phyloP scores from a whole-genome alignment of 2,329 filamentous ascomycete species.

The Aureobasidium namibiae region DNA sequence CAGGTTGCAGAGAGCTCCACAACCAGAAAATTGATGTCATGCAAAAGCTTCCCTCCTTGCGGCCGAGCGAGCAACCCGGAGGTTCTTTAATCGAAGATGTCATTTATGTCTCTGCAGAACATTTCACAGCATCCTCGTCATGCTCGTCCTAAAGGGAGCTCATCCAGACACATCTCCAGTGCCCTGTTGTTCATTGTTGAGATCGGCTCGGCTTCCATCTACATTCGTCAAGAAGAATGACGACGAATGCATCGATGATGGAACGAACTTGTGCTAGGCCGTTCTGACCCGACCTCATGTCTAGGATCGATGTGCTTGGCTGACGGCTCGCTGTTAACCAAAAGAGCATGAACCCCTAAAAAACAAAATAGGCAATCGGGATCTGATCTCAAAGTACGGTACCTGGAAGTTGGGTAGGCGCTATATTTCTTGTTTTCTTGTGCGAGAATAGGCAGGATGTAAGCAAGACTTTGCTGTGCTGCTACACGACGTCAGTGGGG shows the following conservation, averaged over 20 bases:
- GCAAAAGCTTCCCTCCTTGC: no score
- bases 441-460: not conserved
- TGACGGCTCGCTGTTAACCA: not conserved
- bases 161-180: not conserved
- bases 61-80: not conserved
- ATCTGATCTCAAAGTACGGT: not conserved
- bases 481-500: not conserved
- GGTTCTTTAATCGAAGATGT: no score
- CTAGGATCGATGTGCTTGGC: not conserved
- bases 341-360: not conserved
- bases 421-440: not conserved
- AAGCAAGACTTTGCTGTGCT: not conserved
- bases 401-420: not conserved
- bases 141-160: not conserved
- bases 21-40: no score
- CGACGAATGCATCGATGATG: not conserved
- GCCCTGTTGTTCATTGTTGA: not conserved
- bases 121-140: not conserved
- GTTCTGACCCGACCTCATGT: not conserved
- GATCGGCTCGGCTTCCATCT: not conserved
- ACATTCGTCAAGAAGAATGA: not conserved
- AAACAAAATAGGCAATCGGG: not conserved
- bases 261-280: not conserved
- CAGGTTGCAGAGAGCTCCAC: no score
- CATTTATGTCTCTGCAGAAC: no score